Evolutionary conservation across 2,329 filamentous ascomycete species (phyloP), one percentile per base, ranked within the genome.

Genomic region (Aspergillus fructus): DNA sequence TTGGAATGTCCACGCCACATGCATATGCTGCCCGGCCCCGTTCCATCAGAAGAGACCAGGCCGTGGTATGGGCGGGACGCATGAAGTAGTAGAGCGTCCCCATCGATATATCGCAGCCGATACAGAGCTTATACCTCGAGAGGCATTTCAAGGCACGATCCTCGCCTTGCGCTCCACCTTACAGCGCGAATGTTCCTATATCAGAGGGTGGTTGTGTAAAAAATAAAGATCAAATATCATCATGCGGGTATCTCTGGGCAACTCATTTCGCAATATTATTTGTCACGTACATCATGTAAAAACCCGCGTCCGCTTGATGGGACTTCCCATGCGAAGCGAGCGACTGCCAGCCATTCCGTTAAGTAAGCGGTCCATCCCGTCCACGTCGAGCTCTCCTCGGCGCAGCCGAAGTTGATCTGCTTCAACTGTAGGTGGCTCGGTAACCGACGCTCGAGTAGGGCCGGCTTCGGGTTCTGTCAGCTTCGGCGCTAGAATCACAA

Each of bases 91-190:
- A 40, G 21, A 27, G 21, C 19, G 42, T 30, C 55, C 50, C 55
- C 50, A 41, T 79, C 72, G 67, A 79, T 80, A 69, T 80, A 70
- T 79, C 78, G 78, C 78, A 71, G 74, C 76, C 73, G 78, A 80
- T 80, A 80, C 78, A 80, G 78, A 80, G 78, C 78, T 75, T 74
- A 75, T 74, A 72, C 71, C 61, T 62, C 59, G 55, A 59, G 63
- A 68, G 66, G 69, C 72, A 74, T 75, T 75, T 77, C 75, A 79
- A 78, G 78, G 76, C 76, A 80, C 78, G 71, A 71, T 72, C 67
- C 78, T 80, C 77, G 75, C 77, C 78, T 79, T 78, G 77, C 71
- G 77, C 78, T 80, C 78, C 77, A 81, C 78, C 78, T 79, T 76
- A 72, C 77, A 75, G 76, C 74, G 77, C 77, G 77, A 79, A 77